phyloP scores from a whole-genome alignment of 2,329 filamentous ascomycete genomes.

The Coniochaeta sp. region DNA sequence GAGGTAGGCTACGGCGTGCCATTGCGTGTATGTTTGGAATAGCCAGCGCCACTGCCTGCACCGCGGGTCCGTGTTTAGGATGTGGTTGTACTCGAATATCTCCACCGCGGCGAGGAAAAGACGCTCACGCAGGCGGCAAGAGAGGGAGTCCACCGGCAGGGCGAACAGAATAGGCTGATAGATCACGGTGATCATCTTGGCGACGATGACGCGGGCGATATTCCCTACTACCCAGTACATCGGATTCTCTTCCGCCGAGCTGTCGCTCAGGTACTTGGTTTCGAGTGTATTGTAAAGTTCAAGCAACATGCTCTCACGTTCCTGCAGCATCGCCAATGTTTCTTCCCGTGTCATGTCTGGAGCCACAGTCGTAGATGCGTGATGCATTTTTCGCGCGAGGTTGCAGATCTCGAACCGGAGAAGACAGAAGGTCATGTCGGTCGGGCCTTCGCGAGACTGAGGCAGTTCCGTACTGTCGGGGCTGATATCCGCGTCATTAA shows the following conservation, averaged over 20 bases:
- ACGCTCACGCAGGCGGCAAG: conserved; percentile 21
- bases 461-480: conserved; percentile 41
- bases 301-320: conserved; percentile 29
- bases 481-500: conserved; percentile 46
- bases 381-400: conserved; percentile 28
- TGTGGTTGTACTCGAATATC: conserved; percentile 47
- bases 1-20: conserved; percentile 51
- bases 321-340: conserved; percentile 25
- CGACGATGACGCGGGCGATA: conserved; percentile 40
- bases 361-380: conserved; percentile 24
- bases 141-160: conserved; percentile 22
- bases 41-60: conserved; percentile 50
- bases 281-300: conserved; percentile 35
- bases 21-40: conserved; percentile 52
- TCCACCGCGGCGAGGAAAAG: conserved; percentile 45
- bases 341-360: conserved; percentile 21
- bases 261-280: conserved; percentile 43
- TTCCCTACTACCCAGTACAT: conserved; percentile 45
- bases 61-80: conserved; percentile 41
- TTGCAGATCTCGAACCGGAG: conserved; percentile 35
- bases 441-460: conserved; percentile 38
- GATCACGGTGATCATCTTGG: conserved; percentile 47
- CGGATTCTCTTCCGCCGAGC: conserved; percentile 34
- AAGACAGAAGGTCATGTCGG: conserved; percentile 42
- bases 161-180: conserved; percentile 44